A percentile compares a stretch with the other conserved stretches of the same genome.
phyloP scores from a whole-genome alignment of 177 flowering plant species.

The Vitis hybrid region DNA sequence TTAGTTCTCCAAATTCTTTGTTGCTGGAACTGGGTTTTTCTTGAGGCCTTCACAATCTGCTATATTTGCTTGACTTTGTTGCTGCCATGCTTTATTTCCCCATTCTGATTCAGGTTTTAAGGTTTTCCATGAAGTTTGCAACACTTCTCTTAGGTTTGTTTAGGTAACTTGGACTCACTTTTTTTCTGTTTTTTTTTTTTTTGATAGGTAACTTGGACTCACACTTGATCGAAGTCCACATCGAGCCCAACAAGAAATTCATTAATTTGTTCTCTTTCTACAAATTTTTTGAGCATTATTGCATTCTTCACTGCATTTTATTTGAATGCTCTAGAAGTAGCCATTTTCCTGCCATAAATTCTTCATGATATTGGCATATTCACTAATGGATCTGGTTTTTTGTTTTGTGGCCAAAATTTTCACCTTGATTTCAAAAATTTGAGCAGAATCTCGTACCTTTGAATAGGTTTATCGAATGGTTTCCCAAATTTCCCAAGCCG shows the following conservation, averaged over 20 bases:
- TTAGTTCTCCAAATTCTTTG: no score
- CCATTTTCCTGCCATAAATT: neutral
- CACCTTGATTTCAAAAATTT: neutral
- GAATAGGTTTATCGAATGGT: conserved; percentile 1
- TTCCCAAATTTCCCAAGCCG: neutral
- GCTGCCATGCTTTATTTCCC: neutral
- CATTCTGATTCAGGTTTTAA: neutral
- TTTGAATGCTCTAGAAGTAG: neutral
- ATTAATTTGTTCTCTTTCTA: no score
- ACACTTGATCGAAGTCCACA: no score
- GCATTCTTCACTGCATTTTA: neutral
- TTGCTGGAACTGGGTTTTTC: no score
- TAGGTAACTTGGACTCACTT: no score
- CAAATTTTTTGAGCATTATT: no score
- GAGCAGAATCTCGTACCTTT: neutral
- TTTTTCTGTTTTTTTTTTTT: no score
- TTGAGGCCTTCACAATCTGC: neutral
- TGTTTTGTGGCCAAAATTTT: neutral
- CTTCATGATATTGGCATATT: neutral
- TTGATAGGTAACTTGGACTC: no score
- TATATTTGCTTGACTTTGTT: neutral
- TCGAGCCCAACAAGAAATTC: no score
- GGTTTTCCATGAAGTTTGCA: neutral
- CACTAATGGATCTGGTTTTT: neutral
- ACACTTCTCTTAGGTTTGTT: neutral